These are phyloP conservation scores for Dillenia turbinata DNA, from an alignment of 164 flowering plant genomes.

Conservation along the genomic window DNA sequence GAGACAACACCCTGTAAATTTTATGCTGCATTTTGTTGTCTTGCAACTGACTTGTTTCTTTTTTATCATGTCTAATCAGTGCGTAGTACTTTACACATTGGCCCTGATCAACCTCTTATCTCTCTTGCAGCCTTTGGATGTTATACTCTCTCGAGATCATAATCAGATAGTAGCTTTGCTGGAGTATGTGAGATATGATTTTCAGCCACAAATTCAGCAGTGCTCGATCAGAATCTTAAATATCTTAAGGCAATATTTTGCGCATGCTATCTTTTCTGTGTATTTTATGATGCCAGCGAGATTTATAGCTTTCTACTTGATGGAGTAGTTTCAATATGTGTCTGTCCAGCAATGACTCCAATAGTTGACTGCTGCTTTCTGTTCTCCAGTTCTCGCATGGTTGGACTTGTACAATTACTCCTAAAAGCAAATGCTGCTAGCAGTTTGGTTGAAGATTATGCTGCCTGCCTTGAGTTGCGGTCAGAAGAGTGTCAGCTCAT, in stretches of 20 bases:
- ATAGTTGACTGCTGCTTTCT: not conserved
- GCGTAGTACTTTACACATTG: no score
- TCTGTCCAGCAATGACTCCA: not conserved
- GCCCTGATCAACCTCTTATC: slow-evolving; percentile 7
- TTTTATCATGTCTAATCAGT: no score
- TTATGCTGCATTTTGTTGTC: no score
- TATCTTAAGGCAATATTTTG: slow-evolving; percentile 46
- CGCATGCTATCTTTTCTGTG: not conserved
- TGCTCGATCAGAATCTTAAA: slow-evolving; percentile 88
- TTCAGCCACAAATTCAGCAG: slow-evolving; percentile 70
- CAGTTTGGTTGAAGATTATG: slow-evolving; percentile 87
- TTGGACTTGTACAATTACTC: slow-evolving; percentile 79
- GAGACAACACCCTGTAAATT: no score
- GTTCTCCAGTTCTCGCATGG: slow-evolving; percentile 73
- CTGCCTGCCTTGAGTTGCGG: slow-evolving; percentile 87
- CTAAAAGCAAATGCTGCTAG: slow-evolving; percentile 72
- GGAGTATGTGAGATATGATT: slow-evolving; percentile 95
- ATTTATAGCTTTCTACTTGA: not conserved
- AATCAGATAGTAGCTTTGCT: slow-evolving; percentile 71
- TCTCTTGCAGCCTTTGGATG: slow-evolving; percentile 77
- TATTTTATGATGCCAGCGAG: not conserved
- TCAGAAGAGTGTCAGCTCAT: slow-evolving; percentile 66
- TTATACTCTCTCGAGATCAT: slow-evolving; percentile 87
- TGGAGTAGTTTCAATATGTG: not conserved
- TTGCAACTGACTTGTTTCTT: no score